These are phyloP conservation scores for Amanita phalloides DNA, from an alignment of 768 basidiomycete genomes.

Conservation along the genomic window DNA sequence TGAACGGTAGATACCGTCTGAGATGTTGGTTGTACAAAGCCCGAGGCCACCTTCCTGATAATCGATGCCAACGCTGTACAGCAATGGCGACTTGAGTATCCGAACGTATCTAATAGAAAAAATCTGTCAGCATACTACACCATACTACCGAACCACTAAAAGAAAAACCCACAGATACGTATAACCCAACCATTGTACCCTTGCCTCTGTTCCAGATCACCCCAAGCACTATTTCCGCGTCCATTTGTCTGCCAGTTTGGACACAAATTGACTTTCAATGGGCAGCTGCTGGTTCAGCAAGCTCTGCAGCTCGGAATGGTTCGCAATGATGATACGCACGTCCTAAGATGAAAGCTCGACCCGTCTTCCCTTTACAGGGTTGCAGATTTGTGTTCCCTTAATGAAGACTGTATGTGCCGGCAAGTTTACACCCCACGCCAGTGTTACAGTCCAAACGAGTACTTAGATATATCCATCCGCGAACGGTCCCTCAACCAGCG, in stretches of 20 bases:
- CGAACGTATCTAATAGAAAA: slow-evolving; percentile 66
- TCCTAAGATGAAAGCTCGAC: slow-evolving; percentile 92
- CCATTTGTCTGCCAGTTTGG: slow-evolving; percentile 86
- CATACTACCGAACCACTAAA: not conserved
- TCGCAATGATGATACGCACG: slow-evolving; percentile 95
- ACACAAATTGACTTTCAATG: slow-evolving; percentile 92
- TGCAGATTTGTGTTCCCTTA: slow-evolving; percentile 99
- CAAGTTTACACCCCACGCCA: slow-evolving; percentile 99
- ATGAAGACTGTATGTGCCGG: slow-evolving; percentile 98
- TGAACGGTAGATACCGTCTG: slow-evolving; percentile 73
- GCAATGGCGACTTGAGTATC: slow-evolving; percentile 79
- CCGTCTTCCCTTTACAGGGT: slow-evolving; percentile 98
- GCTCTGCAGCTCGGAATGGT: slow-evolving; percentile 90
- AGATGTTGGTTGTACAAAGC: slow-evolving; percentile 90
- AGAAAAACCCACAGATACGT: slow-evolving; percentile 69
- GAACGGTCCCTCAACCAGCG: slow-evolving; percentile 89
- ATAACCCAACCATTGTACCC: slow-evolving; percentile 95
- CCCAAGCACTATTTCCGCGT: slow-evolving; percentile 94
- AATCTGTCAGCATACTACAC: not conserved
- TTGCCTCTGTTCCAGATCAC: slow-evolving; percentile 93
- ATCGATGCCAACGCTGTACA: slow-evolving; percentile 84
- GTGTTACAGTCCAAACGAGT: slow-evolving; percentile 91
- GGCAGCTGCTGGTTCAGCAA: slow-evolving; percentile 96
- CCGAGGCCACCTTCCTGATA: slow-evolving; percentile 80
- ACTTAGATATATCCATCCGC: slow-evolving; percentile 89